These are phyloP conservation scores for Trichoderma afroharzianum DNA, from an alignment of 2,329 filamentous ascomycete genomes.

Conservation along the genomic window DNA sequence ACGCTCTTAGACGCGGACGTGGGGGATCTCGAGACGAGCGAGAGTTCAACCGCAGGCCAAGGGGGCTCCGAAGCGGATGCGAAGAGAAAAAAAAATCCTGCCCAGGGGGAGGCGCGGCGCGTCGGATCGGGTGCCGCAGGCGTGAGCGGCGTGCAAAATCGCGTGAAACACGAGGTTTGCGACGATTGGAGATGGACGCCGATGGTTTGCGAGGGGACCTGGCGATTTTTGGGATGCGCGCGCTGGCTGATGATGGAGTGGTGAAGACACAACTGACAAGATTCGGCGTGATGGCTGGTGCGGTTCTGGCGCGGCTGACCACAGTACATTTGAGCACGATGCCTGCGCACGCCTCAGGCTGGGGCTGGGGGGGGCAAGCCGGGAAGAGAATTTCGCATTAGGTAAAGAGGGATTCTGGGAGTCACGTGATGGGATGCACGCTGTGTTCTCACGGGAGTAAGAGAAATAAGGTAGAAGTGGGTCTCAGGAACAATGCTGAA, in stretches of 20 bases:
- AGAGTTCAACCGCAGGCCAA: constrained; percentile 15
- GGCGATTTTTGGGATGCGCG: constrained; percentile 61
- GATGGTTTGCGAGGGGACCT: constrained; percentile 58
- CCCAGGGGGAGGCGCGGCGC: constrained; percentile 39
- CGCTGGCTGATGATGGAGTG: constrained; percentile 52
- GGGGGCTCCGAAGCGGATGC: constrained; percentile 16
- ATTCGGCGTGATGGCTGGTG: constrained; percentile 49
- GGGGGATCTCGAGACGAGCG: constrained; percentile 19
- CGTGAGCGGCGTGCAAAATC: constrained; percentile 46
- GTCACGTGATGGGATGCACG: constrained; percentile 5
- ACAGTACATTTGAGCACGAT: constrained; percentile 45
- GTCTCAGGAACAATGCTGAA: neutral
- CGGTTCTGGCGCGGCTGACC: constrained; percentile 35
- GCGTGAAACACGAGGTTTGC: constrained; percentile 53
- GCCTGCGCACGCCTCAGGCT: constrained; percentile 30
- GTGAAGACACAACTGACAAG: constrained; percentile 51
- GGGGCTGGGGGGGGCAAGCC: neutral
- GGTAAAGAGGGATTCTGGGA: neutral
- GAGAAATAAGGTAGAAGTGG: neutral
- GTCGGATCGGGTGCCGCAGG: constrained; percentile 40
- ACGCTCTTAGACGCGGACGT: constrained; percentile 20
- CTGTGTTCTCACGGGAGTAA: neutral
- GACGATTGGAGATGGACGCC: constrained; percentile 53
- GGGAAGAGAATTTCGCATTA: constrained; percentile 4
- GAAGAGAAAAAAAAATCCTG: constrained; percentile 39